Evolutionary conservation across 345 rosid genomes (phyloP), one percentile per base, ranked within the genome.

Genomic region (Brassica nigra): DNA sequence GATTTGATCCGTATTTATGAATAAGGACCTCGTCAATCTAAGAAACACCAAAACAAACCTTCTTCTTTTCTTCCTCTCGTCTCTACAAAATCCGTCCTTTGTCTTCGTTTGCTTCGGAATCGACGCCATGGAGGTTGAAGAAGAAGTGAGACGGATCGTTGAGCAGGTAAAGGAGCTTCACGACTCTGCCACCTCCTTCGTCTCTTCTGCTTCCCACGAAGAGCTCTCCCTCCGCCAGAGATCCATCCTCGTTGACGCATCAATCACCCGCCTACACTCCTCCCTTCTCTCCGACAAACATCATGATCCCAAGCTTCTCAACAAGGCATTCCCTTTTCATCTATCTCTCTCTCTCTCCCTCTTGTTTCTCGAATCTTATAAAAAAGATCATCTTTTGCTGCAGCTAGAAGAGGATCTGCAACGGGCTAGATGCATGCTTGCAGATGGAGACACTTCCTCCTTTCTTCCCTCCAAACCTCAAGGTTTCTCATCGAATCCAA

Each of bases 341-440:
- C 27, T 14, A 69, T 52, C 20, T 58, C 30, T 12, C 16, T 52
- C 71, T 52, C 20, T 58, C 30, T 12, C 71, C 44, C 16, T 52
- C 42, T 72, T 10, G 36, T 61, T 47, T 49, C 66, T 39, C 55
- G 64, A 23, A 59, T 59, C 64, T 59, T 59, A 59, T 5, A 9
- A 9, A 8, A 49, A 20, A 23, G 11, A 23, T 58, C 0, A 29
- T 28, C 6, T 42, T 0, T 68, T 65, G 28, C 10, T 70, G 61
- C 87, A 94, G 99, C 86, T 92, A 1, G 90, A 90, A 39, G 98
- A 90, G 27, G 98, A 95, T 86, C 83, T 95, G 58, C 93, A 88
- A 76, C 85, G 86, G 73, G 98, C 99, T 18, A 83, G 81, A 76
- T 86, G 96, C 74, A 76, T 89, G 39, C 52, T 93, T 71, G 84